A percentile compares a stretch with the other conserved stretches of the same genome.
phyloP scores from a whole-genome alignment of 2,329 filamentous ascomycete species.

The Aschersonia sp. region DNA sequence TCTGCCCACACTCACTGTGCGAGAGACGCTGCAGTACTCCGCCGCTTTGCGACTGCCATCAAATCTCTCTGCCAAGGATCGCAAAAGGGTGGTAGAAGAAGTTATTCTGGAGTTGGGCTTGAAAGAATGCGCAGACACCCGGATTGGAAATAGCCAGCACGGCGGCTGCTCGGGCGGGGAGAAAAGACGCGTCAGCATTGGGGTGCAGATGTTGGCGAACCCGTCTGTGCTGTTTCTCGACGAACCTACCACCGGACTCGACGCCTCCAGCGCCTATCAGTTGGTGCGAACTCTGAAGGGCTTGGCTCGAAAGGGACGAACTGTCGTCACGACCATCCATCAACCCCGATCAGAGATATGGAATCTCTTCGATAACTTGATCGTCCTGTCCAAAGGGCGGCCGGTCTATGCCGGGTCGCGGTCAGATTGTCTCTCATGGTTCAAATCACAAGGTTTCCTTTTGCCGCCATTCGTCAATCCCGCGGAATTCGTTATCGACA shows the following conservation, averaged over 20 bases:
- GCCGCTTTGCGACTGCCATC: conserved; percentile 56
- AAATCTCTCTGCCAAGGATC: conserved; percentile 42
- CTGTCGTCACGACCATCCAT: conserved; percentile 61
- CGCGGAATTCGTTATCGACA: conserved; percentile 61
- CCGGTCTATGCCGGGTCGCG: conserved; percentile 53
- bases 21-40: conserved; percentile 60
- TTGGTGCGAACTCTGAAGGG: conserved; percentile 55
- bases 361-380: conserved; percentile 58
- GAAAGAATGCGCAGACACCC: conserved; percentile 63
- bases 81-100: conserved; percentile 52
- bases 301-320: conserved; percentile 53
- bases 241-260: conserved; percentile 64
- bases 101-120: conserved; percentile 62
- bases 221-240: conserved; percentile 66
- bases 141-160: conserved; percentile 55
- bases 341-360: conserved; percentile 70
- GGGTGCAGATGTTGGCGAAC: conserved; percentile 65
- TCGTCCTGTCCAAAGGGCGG: conserved; percentile 52
- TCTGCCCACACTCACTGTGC: conserved; percentile 57
- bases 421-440: conserved; percentile 46
- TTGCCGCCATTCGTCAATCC: conserved; percentile 63
- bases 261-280: conserved; percentile 64
- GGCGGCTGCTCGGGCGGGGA: conserved; percentile 69
- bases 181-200: conserved; percentile 62
- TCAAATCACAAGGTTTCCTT: conserved; percentile 41